Base-by-base conservation (phyloP, 2,329 filamentous ascomycete genomes). In the Ophiostoma montium region DNA sequence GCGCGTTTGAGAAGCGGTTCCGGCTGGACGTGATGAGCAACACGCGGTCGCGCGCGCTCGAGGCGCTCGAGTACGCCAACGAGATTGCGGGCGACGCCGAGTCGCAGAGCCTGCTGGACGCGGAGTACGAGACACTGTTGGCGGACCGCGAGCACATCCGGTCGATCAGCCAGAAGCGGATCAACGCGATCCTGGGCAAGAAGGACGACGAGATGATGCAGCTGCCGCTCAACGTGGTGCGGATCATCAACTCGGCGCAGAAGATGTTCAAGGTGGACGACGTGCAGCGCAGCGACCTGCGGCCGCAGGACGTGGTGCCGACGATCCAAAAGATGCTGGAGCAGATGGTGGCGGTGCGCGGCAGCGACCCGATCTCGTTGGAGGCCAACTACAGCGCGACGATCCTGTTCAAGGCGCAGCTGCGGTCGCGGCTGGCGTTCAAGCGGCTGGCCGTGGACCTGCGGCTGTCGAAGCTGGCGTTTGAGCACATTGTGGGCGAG, bases 371-470 rank as follows among this genome's bases (percentile, higher is more conserved):
- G 0, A 79, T 98, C 50, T 95, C 92, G 0, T 63, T 70, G 41
- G 90, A 98, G 65, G 92, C 90, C 8, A 86, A 99, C 58, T 68
- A 78, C 45, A 95, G 86, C 59, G 86, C 94, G 3, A 95, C 89
- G 0, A 75, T 94, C 51, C 72, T 98, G 11, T 88, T 95, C 76
- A 96, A 95, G 70, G 86, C 86, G 12, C 82, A 94, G 60, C 67
- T 96, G 50, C 84, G 92, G 45, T 94, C 89, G 32, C 81, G 86
- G 47, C 73, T 98, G 50, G 86, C 92, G 0, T 98, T 88, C 77
- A 95, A 95, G 69, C 84, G 88, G 52, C 73, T 99, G 53, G 89
- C 94, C 42, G 82, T 86, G 49, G 77, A 88, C 57, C 82, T 95
- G 61, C 83, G 82, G 12, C 69, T 98, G 57, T 94, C 86, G 69